A percentile compares a stretch with the other conserved stretches of the same genome.
These are phyloP conservation scores for Penicillium sp. DNA, from an alignment of 2,329 filamentous ascomycete genomes.

Conservation along the genomic window DNA sequence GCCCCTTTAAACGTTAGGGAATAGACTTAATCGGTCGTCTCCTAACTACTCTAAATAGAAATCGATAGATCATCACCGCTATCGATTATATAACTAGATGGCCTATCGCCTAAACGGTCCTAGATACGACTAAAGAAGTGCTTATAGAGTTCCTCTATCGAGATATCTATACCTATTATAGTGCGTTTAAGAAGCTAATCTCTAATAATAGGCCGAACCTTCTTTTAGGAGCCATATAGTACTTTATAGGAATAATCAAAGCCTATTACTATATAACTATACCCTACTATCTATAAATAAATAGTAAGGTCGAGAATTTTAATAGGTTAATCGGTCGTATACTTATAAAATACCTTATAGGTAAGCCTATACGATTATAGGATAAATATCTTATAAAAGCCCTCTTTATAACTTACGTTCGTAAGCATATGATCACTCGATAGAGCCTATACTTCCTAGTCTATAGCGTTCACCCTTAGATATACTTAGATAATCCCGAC, in stretches of 20 bases:
- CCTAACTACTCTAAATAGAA: neutral
- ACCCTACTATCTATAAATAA: constrained; percentile 4
- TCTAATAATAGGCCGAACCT: neutral
- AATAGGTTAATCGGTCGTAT: no score
- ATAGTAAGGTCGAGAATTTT: constrained; percentile 12
- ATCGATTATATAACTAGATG: neutral
- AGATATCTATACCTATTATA: no score
- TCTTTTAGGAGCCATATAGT: fast-evolving
- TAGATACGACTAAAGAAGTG: neutral
- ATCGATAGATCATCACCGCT: neutral
- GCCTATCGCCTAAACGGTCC: no score
- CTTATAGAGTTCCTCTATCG: neutral
- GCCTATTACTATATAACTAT: neutral
- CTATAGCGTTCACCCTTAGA: no score
- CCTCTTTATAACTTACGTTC: no score
- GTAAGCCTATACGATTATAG: no score
- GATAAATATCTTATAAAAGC: no score
- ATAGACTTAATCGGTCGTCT: constrained; percentile 1
- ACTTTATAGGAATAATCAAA: neutral
- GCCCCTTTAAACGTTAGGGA: neutral
- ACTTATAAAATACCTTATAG: no score
- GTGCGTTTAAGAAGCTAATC: neutral
- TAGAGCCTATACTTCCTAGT: no score
- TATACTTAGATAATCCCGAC: no score
- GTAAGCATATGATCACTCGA: no score